Conservation (phyloP, 768 basidiomycete species). For the Tephrocybe sp. region DNA sequence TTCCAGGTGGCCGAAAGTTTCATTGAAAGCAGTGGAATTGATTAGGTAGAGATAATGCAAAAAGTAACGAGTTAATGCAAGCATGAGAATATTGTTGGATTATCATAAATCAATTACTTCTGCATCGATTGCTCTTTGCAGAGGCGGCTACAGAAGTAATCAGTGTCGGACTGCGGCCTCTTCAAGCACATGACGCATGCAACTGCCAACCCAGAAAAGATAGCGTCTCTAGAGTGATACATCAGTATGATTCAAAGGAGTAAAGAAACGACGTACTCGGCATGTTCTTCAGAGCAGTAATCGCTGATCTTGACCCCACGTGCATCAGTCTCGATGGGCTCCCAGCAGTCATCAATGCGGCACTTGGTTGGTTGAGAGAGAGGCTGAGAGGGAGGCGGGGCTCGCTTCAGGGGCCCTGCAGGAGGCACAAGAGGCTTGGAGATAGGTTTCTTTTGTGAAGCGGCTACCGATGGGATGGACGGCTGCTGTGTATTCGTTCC, state of each 20-base stretch:
- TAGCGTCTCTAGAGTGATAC: slow-evolving; percentile 50
- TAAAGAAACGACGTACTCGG: slow-evolving; percentile 48
- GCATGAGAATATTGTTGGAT: too few species aligned
- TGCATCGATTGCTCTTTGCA: slow-evolving; percentile 63
- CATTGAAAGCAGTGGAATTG: too few species aligned
- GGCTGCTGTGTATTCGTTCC: slow-evolving; percentile 2
- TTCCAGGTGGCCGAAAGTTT: too few species aligned
- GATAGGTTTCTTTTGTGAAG: slow-evolving; percentile 30
- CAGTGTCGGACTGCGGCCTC: slow-evolving; percentile 55
- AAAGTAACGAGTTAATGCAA: too few species aligned
- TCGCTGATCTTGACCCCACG: slow-evolving; percentile 50
- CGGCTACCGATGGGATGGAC: background rate
- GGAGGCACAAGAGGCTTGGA: slow-evolving; percentile 10
- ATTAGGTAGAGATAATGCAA: too few species aligned
- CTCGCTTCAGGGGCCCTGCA: background rate
- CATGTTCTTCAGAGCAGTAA: slow-evolving; percentile 61
- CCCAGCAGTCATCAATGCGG: slow-evolving; percentile 56
- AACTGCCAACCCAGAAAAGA: slow-evolving; percentile 45
- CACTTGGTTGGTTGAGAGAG: slow-evolving; percentile 35
- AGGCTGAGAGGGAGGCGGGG: background rate
- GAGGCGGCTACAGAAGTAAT: slow-evolving; percentile 62
- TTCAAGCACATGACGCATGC: slow-evolving; percentile 67
- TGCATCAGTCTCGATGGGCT: slow-evolving; percentile 55
- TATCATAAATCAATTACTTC: slow-evolving; percentile 29
- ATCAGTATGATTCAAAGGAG: slow-evolving; percentile 10